Conservation (phyloP, 495 filamentous ascomycete genomes). For the Aspergillus biplanus region DNA sequence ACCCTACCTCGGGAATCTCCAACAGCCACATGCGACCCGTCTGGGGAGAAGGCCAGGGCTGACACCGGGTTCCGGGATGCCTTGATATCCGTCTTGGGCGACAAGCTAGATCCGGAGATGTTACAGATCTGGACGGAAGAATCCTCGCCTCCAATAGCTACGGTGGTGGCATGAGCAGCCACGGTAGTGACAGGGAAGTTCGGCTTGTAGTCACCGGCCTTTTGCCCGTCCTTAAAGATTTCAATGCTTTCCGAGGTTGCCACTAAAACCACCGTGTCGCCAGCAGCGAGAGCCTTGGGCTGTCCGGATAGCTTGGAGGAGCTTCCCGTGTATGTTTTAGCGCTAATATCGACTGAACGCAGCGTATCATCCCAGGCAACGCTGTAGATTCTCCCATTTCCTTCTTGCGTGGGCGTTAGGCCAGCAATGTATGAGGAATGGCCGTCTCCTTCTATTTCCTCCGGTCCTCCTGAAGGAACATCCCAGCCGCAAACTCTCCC, state of each 20-base stretch:
- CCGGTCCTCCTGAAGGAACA: conserved; percentile 64
- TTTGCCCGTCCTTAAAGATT: conserved; percentile 61
- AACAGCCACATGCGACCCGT: conserved; percentile 73
- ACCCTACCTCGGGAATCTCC: conserved; percentile 89
- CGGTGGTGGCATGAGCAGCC: conserved; percentile 61
- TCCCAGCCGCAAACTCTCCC: conserved; percentile 86
- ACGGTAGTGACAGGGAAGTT: conserved; percentile 71
- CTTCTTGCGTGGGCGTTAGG: conserved; percentile 60
- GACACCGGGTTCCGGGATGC: conserved; percentile 46
- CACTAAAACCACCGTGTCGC: conserved; percentile 59
- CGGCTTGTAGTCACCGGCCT: conserved; percentile 61
- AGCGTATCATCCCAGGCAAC: conserved; percentile 96
- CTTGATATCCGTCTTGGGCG: conserved; percentile 49
- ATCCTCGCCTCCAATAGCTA: conserved; percentile 79
- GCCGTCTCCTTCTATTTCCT: conserved; percentile 71
- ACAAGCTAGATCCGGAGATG: conserved; percentile 50
- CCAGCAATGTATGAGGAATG: conserved; percentile 85
- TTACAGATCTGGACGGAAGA: conserved; percentile 73
- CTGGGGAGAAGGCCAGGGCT: conserved; percentile 75
- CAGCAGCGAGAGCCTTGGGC: conserved; percentile 59
- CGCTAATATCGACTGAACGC: conserved; percentile 68
- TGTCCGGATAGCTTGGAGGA: conserved; percentile 59
- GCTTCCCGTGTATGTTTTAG: conserved; percentile 60
- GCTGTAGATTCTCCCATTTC: conserved; percentile 69
- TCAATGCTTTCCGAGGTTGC: conserved; percentile 67